A percentile compares a stretch with the other conserved stretches of the same genome.
Evolutionary conservation across 345 rosid species (phyloP).

Genomic region (Carallia brachiata): DNA sequence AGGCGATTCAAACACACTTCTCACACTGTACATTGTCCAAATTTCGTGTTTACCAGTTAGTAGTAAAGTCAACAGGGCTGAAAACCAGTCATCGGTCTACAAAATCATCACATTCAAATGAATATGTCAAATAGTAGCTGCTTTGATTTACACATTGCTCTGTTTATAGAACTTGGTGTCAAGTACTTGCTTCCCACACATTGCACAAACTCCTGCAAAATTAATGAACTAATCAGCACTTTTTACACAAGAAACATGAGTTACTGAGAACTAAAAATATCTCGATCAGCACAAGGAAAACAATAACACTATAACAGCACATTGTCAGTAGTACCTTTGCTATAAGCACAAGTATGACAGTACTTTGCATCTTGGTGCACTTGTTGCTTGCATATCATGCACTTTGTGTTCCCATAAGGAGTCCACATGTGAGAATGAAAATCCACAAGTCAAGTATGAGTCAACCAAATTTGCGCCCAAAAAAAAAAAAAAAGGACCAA

Average conservation of each 20-base stretch:
- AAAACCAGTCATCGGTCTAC: not conserved
- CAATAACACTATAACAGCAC: not conserved
- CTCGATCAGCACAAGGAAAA: not conserved
- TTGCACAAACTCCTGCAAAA: conserved; percentile 80
- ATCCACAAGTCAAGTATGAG: not conserved
- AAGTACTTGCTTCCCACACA: conserved; percentile 98
- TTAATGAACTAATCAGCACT: conserved; percentile 13
- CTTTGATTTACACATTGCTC: conserved; percentile 61
- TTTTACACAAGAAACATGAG: not conserved
- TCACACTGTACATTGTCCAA: not conserved
- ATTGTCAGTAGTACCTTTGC: conserved; percentile 57
- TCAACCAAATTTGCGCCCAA: not conserved
- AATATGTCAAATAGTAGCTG: not conserved
- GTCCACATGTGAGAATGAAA: conserved; percentile 62
- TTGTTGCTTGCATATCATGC: conserved; percentile 94
- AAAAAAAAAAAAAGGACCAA: not conserved
- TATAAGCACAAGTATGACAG: conserved; percentile 95
- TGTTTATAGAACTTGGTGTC: conserved; percentile 95
- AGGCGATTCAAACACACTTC: not conserved
- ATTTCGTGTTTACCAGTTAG: not conserved
- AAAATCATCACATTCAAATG: not conserved
- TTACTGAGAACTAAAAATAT: not conserved
- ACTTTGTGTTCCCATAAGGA: conserved; percentile 78
- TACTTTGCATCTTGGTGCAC: conserved; percentile 96
- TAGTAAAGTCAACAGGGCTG: not conserved